Conservation (phyloP, 2,329 filamentous ascomycete species). For the Pyrenophora tritici-repentis region DNA sequence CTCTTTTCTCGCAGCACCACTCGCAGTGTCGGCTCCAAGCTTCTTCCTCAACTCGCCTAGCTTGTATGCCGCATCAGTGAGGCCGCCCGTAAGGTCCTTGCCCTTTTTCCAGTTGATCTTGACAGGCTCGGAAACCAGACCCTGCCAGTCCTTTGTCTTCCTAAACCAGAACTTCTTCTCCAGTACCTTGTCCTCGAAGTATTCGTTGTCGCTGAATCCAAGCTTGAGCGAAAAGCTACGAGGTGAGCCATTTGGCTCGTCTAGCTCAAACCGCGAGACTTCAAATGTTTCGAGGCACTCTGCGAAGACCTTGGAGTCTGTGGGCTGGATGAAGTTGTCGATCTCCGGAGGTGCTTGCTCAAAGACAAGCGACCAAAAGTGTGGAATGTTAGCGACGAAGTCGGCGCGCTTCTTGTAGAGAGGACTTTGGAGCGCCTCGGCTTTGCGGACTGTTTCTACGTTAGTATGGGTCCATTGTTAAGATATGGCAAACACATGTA, state of each 20-base stretch:
- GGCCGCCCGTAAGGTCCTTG: constrained; percentile 81
- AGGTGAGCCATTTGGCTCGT: constrained; percentile 71
- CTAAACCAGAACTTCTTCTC: constrained; percentile 95
- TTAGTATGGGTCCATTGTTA: constrained; percentile 11
- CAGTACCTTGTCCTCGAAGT: constrained; percentile 76
- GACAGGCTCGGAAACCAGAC: constrained; percentile 86
- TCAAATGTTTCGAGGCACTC: constrained; percentile 69
- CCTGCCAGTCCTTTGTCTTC: constrained; percentile 69
- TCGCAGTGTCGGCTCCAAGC: constrained; percentile 29
- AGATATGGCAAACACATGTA: neutral
- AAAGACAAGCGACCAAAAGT: constrained; percentile 95
- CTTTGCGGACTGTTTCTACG: constrained; percentile 66
- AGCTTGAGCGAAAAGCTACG: constrained; percentile 74
- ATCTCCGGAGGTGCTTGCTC: constrained; percentile 85
- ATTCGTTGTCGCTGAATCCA: constrained; percentile 79
- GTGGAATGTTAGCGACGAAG: constrained; percentile 72
- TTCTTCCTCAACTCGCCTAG: constrained; percentile 67
- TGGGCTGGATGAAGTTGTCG: constrained; percentile 83
- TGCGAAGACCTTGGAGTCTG: constrained; percentile 75
- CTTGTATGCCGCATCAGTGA: constrained; percentile 74
- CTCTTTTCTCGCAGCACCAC: constrained; percentile 54
- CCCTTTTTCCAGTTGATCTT: constrained; percentile 76
- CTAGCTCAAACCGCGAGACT: constrained; percentile 81
- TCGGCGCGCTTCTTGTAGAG: constrained; percentile 78
- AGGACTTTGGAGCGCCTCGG: constrained; percentile 68